Conservation (phyloP, 192 early-diverging fungal species). For the Linderina pennispora region DNA sequence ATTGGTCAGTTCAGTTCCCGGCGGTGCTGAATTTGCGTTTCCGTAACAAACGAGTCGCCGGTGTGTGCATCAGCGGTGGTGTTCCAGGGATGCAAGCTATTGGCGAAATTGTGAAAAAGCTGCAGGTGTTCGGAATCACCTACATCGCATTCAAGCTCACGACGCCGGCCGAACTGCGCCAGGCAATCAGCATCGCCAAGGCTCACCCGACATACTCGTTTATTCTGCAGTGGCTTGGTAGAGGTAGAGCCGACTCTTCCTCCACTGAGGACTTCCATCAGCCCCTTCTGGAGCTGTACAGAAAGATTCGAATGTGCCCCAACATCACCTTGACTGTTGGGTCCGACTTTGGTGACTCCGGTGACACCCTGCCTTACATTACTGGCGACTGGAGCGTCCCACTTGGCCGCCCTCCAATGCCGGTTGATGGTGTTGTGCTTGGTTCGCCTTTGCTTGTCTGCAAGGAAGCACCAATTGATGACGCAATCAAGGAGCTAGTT, state of each 20-base stretch:
- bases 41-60: slow-evolving; percentile 82
- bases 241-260: slow-evolving; percentile 85
- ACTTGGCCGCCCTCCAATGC: slow-evolving; percentile 82
- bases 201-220: slow-evolving; percentile 78
- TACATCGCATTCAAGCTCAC: slow-evolving; percentile 86
- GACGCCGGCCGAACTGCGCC: slow-evolving; percentile 67
- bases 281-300: slow-evolving; percentile 80
- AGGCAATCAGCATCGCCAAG: slow-evolving; percentile 73
- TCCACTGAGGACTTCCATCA: slow-evolving; percentile 85
- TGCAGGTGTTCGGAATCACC: slow-evolving; percentile 65
- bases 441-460: slow-evolving; percentile 88
- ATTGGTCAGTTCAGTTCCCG: slow-evolving; percentile 76
- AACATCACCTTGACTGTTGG: slow-evolving; percentile 81
- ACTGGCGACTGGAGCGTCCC: slow-evolving; percentile 79
- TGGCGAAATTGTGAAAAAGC: slow-evolving; percentile 65
- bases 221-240: slow-evolving; percentile 88
- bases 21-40: slow-evolving; percentile 65
- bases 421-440: slow-evolving; percentile 84
- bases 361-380: slow-evolving; percentile 78
- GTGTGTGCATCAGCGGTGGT: slow-evolving; percentile 78
- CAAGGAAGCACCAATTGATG: slow-evolving; percentile 69
- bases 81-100: slow-evolving; percentile 77
- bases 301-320: slow-evolving; percentile 63
- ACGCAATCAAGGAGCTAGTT: slow-evolving; percentile 70
- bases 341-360: slow-evolving; percentile 77